Evolutionary conservation across 768 basidiomycete species (phyloP).

Genomic region (Mycena floridula): DNA sequence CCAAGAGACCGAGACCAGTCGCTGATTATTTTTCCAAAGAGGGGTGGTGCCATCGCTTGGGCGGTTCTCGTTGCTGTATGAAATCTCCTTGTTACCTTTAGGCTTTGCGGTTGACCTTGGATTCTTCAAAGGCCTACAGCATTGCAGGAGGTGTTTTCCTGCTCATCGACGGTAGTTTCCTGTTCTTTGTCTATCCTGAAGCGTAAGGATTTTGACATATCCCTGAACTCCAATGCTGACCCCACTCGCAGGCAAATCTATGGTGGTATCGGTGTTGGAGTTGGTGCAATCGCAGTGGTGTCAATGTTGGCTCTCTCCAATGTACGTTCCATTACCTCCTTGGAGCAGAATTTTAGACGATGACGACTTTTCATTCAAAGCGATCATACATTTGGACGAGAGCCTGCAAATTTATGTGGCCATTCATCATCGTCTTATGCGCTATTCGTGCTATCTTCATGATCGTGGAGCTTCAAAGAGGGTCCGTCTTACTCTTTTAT

Average conservation of each 20-base stretch:
- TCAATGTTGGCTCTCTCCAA: conserved; percentile 57
- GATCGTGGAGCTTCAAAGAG: conserved; percentile 67
- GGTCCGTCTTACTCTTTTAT: conserved; percentile 37
- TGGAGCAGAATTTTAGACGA: no score
- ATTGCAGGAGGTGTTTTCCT: conserved; percentile 60
- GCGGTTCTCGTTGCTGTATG: conserved; percentile 55
- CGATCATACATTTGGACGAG: conserved; percentile 66
- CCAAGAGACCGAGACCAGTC: conserved; percentile 7
- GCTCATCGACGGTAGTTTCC: conserved; percentile 51
- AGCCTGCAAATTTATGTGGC: conserved; percentile 63
- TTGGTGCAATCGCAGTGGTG: conserved; percentile 45
- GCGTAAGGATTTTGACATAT: conserved; percentile 35
- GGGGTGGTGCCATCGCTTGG: conserved; percentile 70
- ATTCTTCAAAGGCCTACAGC: conserved; percentile 50
- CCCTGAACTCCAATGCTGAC: conserved; percentile 28
- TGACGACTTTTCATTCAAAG: conserved; percentile 28
- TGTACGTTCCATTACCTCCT: conserved; percentile 30
- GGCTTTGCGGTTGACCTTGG: neutral
- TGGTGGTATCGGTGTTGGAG: conserved; percentile 54
- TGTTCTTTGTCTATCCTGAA: conserved; percentile 63
- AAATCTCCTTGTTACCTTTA: conserved; percentile 3
- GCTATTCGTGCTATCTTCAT: conserved; percentile 63
- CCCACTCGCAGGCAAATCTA: conserved; percentile 53
- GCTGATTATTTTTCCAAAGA: conserved; percentile 35
- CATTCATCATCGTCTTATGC: conserved; percentile 59